These are phyloP conservation scores for Cornus suecica DNA, from an alignment of 148 eudicot species.

Conservation along the genomic window DNA sequence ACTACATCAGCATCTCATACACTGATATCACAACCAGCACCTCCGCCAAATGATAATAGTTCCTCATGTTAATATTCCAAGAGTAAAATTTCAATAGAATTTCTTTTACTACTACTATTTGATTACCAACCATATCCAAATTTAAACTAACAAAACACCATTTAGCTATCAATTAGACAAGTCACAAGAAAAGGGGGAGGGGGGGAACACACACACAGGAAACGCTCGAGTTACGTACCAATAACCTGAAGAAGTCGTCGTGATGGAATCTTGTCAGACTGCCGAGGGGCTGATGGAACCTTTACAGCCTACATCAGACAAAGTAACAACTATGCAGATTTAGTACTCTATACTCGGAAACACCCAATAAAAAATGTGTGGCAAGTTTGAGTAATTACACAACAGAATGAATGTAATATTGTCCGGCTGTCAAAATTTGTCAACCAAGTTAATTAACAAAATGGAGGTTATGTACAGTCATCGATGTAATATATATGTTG, in stretches of 20 bases:
- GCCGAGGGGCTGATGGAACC: constrained; percentile 60
- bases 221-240: constrained; percentile 45
- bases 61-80: neutral
- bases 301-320: constrained; percentile 46
- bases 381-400: neutral
- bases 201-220: neutral
- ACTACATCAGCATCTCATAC: neutral
- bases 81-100: neutral
- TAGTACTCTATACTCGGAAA: neutral
- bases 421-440: neutral
- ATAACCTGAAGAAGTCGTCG: constrained; percentile 80
- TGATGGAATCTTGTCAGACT: constrained; percentile 54
- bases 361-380: neutral
- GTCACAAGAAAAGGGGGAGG: neutral
- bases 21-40: neutral
- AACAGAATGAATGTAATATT: neutral
- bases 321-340: constrained; percentile 6
- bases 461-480: neutral
- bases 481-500: neutral
- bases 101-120: neutral
- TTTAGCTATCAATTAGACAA: neutral
- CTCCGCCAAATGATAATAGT: neutral
- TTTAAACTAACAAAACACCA: neutral
- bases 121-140: constrained; percentile 3
- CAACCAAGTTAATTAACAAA: constrained; percentile 2